phyloP scores from a whole-genome alignment of 2,329 filamentous ascomycete species.

The Rhytidhysteron rufulum region DNA sequence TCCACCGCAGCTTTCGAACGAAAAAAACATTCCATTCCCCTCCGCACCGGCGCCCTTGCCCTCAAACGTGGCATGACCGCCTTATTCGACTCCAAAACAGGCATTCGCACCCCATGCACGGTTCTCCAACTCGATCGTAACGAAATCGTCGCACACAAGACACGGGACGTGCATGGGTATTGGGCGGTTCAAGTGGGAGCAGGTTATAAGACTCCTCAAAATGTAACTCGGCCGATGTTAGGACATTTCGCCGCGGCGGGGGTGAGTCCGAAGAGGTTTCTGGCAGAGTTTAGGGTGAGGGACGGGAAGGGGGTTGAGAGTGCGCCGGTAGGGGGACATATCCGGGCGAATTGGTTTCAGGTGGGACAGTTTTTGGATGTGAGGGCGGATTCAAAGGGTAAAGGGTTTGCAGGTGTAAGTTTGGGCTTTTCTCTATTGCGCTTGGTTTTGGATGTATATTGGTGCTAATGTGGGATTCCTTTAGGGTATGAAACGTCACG shows the following conservation, averaged over 20 bases:
- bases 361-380: conserved; percentile 89
- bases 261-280: conserved; percentile 76
- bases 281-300: conserved; percentile 85
- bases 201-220: conserved; percentile 68
- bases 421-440: too few relatives aligned
- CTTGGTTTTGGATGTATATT: too few relatives aligned
- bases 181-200: conserved; percentile 87
- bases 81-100: conserved; percentile 72
- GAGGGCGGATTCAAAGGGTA: conserved; percentile 72
- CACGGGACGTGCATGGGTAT: conserved; percentile 76
- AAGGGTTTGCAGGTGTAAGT: conserved; percentile 79
- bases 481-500: conserved; percentile 89
- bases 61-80: conserved; percentile 96
- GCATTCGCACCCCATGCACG: conserved; percentile 78
- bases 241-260: conserved; percentile 84
- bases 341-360: conserved; percentile 87
- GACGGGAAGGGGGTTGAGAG: conserved; percentile 67
- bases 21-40: conserved; percentile 55
- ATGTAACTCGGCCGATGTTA: conserved; percentile 76
- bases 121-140: conserved; percentile 91
- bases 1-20: conserved; percentile 58
- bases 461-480: conserved; percentile 53
- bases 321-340: conserved; percentile 67
- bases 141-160: conserved; percentile 86
- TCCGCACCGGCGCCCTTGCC: conserved; percentile 77